Evolutionary conservation across 306 rosid species (phyloP).

Genomic region (Sindora glabra): DNA sequence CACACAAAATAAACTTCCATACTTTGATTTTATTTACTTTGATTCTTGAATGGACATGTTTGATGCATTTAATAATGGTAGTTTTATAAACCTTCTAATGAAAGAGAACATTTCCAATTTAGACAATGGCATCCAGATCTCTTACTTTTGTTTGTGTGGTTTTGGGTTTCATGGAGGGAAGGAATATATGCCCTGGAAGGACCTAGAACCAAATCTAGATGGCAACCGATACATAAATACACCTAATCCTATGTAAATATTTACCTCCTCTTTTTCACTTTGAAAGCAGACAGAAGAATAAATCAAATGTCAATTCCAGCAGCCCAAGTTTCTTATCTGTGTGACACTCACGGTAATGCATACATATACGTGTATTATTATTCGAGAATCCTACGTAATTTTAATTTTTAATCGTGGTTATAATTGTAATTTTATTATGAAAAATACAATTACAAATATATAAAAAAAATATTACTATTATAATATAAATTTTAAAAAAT

Average conservation of each 20-base stretch:
- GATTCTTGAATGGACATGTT: background rate
- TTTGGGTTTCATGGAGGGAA: background rate
- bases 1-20: background rate
- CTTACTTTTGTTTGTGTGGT: slow-evolving; percentile 1
- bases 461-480: too few species aligned
- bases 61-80: background rate
- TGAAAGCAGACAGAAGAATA: slow-evolving; percentile 8
- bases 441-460: too few species aligned
- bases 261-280: slow-evolving; percentile 8
- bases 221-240: background rate
- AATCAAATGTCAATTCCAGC: background rate
- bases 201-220: background rate
- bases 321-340: background rate
- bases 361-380: background rate
- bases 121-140: slow-evolving; percentile 3
- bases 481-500: too few species aligned
- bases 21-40: background rate
- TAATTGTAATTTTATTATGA: too few species aligned
- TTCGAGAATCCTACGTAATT: too few species aligned
- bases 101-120: slow-evolving; percentile 11
- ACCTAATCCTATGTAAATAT: background rate
- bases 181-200: background rate
- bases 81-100: background rate
- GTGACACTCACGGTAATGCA: background rate
- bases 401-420: too few species aligned